Percentiles rank a stretch among this genome's conserved stretches.
These are phyloP conservation scores for Carex myosuroides DNA, from an alignment of 176 grass and related monocot genomes.

Conservation along the genomic window DNA sequence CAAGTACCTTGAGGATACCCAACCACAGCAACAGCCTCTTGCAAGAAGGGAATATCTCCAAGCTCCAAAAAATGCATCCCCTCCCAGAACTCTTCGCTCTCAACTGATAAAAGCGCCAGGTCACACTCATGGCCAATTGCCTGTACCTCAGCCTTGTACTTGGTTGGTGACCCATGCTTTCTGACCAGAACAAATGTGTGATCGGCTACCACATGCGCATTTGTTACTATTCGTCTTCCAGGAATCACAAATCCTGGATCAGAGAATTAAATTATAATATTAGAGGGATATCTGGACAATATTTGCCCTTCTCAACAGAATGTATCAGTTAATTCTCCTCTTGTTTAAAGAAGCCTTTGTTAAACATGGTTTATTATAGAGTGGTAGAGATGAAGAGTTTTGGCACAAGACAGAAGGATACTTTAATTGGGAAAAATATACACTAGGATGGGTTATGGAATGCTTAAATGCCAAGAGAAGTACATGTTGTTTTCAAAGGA, in stretches of 20 bases:
- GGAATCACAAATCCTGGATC: slow-evolving; percentile 76
- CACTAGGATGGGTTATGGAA: background rate
- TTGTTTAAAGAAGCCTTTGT: background rate
- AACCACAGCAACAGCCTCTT: slow-evolving; percentile 93
- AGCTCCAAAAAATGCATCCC: slow-evolving; percentile 84
- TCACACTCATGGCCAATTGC: slow-evolving; percentile 95
- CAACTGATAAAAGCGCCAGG: slow-evolving; percentile 72
- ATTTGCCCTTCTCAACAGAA: background rate
- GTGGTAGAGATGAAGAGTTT: background rate
- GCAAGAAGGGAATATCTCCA: slow-evolving; percentile 87
- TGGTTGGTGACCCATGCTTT: slow-evolving; percentile 92
- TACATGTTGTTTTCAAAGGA: background rate
- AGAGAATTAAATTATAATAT: slow-evolving; percentile 20
- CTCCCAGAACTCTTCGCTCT: slow-evolving; percentile 93
- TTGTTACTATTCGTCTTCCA: slow-evolving; percentile 63
- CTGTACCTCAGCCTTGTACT: slow-evolving; percentile 87
- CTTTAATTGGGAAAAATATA: background rate
- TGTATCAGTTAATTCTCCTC: background rate
- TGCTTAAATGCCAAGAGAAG: background rate
- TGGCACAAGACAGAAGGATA: background rate
- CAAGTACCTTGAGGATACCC: slow-evolving; percentile 88
- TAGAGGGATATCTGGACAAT: background rate
- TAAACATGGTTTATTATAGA: background rate
- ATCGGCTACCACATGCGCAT: slow-evolving; percentile 95
- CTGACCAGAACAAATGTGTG: slow-evolving; percentile 95